Evolutionary conservation across 2,329 filamentous ascomycete species (phyloP).

Genomic region (Aspergillus fumigatus): DNA sequence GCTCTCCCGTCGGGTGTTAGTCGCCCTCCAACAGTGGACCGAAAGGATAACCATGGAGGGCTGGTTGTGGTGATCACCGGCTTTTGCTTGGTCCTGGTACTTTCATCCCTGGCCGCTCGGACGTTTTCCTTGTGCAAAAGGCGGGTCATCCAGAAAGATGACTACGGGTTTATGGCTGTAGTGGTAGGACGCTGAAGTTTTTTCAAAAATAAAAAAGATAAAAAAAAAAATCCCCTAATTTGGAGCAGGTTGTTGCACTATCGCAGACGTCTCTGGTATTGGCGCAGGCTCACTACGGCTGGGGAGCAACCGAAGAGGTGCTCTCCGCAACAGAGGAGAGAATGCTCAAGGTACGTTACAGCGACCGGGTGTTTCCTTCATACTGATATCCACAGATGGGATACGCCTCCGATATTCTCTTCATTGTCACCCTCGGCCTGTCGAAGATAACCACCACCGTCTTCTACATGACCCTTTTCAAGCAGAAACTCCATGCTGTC

Average conservation of each 20-base stretch:
- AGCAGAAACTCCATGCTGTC: slow-evolving; percentile 14
- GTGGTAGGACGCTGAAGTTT: slow-evolving; percentile 20
- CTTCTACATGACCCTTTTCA: slow-evolving; percentile 27
- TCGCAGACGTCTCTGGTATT: slow-evolving; percentile 38
- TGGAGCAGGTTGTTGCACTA: slow-evolving; percentile 27
- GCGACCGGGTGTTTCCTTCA: not conserved
- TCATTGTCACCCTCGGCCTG: slow-evolving; percentile 35
- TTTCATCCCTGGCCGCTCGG: slow-evolving; percentile 38
- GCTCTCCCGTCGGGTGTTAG: slow-evolving; percentile 14
- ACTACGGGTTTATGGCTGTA: slow-evolving; percentile 30
- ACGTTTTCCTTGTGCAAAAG: slow-evolving; percentile 35
- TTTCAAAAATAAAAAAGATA: not conserved
- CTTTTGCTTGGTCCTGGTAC: slow-evolving; percentile 34
- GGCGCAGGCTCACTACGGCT: slow-evolving; percentile 34
- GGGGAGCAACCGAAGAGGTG: slow-evolving; percentile 32
- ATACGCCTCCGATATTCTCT: slow-evolving; percentile 40
- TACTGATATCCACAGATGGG: slow-evolving; percentile 21
- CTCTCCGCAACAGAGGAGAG: slow-evolving; percentile 13
- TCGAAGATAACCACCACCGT: slow-evolving; percentile 41
- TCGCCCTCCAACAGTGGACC: slow-evolving; percentile 35
- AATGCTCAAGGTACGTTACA: slow-evolving; percentile 34
- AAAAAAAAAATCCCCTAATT: not conserved
- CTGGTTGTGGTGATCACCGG: slow-evolving; percentile 39
- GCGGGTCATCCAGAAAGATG: slow-evolving; percentile 29
- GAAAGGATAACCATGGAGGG: slow-evolving; percentile 37